phyloP scores from a whole-genome alignment of 1,139 yeast species.

The Blastobotrys arbuscula region DNA sequence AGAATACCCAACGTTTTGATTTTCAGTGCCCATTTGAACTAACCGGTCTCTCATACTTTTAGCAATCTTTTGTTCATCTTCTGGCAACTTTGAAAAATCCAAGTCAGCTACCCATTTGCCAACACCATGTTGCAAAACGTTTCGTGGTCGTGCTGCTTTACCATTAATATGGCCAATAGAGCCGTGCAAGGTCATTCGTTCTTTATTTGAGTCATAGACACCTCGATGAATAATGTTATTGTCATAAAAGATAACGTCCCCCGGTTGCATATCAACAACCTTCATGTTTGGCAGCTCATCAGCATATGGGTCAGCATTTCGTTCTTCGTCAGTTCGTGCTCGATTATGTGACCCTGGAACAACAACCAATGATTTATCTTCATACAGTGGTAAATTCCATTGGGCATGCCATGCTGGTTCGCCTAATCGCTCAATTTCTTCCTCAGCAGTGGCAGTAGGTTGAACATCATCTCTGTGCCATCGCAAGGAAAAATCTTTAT shows the following conservation, averaged over 20 bases:
- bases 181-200: slow-evolving; percentile 49
- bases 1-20: slow-evolving; percentile 13
- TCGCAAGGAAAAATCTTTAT: slow-evolving; percentile 50
- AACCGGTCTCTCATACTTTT: slow-evolving; percentile 14
- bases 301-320: slow-evolving; percentile 33
- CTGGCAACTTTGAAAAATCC: slow-evolving; percentile 11
- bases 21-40: slow-evolving; percentile 13
- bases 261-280: slow-evolving; percentile 45
- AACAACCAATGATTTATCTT: slow-evolving; percentile 47
- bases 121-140: slow-evolving; percentile 52
- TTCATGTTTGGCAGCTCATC: slow-evolving; percentile 42
- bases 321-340: slow-evolving; percentile 44
- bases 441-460: slow-evolving; percentile 45
- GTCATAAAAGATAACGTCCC: slow-evolving; percentile 52
- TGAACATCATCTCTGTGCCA: slow-evolving; percentile 55
- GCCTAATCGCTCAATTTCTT: slow-evolving; percentile 41
- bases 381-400: slow-evolving; percentile 48
- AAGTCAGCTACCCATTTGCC: slow-evolving; percentile 39
- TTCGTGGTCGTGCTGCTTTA: slow-evolving; percentile 46
- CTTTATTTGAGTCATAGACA: slow-evolving; percentile 39
- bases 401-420: slow-evolving; percentile 51
- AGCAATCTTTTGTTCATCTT: slow-evolving; percentile 11
- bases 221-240: slow-evolving; percentile 52
- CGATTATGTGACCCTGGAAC: slow-evolving; percentile 49
- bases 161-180: slow-evolving; percentile 46